Percentiles rank a stretch among this genome's conserved stretches.
phyloP scores from a whole-genome alignment of 805 yeast species.

The Jamesozyma gamospora region DNA sequence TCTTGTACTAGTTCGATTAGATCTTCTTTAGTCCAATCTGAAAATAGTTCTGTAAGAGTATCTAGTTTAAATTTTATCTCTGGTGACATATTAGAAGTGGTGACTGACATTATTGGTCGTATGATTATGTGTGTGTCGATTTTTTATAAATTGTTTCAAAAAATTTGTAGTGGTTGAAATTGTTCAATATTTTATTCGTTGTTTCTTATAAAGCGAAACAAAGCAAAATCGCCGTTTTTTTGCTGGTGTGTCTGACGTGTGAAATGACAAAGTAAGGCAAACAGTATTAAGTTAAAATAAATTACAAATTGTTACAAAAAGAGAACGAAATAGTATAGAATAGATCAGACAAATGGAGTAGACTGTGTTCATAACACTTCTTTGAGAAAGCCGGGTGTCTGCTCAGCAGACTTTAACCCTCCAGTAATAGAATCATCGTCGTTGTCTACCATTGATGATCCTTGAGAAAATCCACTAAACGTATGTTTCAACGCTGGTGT shows the following conservation, averaged over 20 bases:
- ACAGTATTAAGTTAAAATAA: too few species aligned
- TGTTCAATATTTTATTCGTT: too few species aligned
- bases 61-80: constrained; percentile 34
- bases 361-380: constrained; percentile 22
- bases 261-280: too few species aligned
- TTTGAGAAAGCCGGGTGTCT: constrained; percentile 16
- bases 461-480: constrained; percentile 26
- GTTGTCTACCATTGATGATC: constrained; percentile 13
- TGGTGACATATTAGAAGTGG: constrained; percentile 21
- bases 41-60: constrained; percentile 75
- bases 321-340: too few species aligned
- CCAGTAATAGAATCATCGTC: background rate
- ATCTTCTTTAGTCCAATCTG: constrained; percentile 89
- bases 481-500: constrained; percentile 9
- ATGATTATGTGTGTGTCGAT: background rate
- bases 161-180: too few species aligned
- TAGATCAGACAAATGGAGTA: too few species aligned
- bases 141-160: too few species aligned
- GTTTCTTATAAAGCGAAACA: too few species aligned
- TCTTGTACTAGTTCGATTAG: constrained; percentile 67
- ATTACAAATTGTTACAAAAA: too few species aligned
- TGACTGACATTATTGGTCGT: constrained; percentile 4
- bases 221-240: too few species aligned
- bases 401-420: background rate
- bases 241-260: too few species aligned